Base-by-base conservation (phyloP, 331 rosid genomes). In the Malus hybrid region DNA sequence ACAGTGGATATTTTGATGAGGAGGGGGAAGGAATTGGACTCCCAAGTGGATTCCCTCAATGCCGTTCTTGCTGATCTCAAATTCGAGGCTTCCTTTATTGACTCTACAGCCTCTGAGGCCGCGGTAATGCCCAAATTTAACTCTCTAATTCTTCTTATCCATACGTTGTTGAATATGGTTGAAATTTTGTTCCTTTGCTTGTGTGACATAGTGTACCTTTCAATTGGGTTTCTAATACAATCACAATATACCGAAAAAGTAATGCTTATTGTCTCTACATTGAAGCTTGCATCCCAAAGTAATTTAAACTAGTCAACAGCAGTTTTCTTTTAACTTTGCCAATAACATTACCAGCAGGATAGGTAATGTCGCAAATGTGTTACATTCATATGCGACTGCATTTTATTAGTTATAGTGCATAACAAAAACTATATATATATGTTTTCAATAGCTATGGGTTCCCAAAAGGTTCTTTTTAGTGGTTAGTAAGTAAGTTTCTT, bases 1-100 rank as follows among this genome's bases (percentile, higher is more conserved):
- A 87, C 97, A 2, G 58, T 85, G 57, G 97, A 90, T 63, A 86
- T 93, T 83, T 86, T 93, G 88, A 85, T 79, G 76, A 88, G 98
- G 48, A 88, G 96, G 77, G 96, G 89, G 36, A 84, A 82, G 75
- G 63, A 80, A 3, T 82, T 93, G 90, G 89, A 87, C 46, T 89
- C 90, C 7, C 97, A 91, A 72, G 82, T 86, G 50, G 83, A 83
- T 74, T 90, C 96, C 57, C 81, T 91, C 9, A 83, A 87, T 72
- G 91, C 93, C 70, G 73, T 77, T 73, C 79, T 91, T 76, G 76
- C 77, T 71, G 89, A 93, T 85, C 96, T 88, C 63, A 55, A 73
- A 82, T 87, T 88, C 0, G 87, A 90, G 84, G 87, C 89, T 50
- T 84, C 90, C 3, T 88, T 90, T 87, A 87, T 93, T 73, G 70